Percentiles rank a stretch among this genome's conserved stretches.
These are phyloP conservation scores for Acer negundo DNA, from an alignment of 345 rosid genomes.

Conservation along the genomic window DNA sequence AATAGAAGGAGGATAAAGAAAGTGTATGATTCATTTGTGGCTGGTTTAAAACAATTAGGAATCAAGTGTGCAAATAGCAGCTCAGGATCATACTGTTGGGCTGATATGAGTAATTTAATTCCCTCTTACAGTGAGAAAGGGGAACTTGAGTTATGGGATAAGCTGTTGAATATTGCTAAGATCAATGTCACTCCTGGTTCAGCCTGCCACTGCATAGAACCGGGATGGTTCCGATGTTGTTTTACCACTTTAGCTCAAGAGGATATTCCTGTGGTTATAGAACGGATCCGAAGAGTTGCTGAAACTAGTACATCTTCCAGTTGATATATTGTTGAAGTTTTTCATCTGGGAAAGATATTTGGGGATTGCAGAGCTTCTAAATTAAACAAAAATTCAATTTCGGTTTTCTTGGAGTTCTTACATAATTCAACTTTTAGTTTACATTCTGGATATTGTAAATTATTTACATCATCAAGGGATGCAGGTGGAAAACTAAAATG, in stretches of 20 bases:
- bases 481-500: slow-evolving; percentile 17
- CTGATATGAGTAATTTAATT: slow-evolving; percentile 72
- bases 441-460: slow-evolving; percentile 19
- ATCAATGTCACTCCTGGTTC: slow-evolving; percentile 87
- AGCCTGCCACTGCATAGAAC: slow-evolving; percentile 90
- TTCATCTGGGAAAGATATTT: slow-evolving; percentile 3
- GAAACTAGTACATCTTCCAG: slow-evolving; percentile 45
- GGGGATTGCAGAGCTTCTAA: slow-evolving; percentile 12
- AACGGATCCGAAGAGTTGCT: slow-evolving; percentile 52
- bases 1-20: slow-evolving; percentile 56
- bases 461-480: slow-evolving; percentile 18
- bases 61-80: slow-evolving; percentile 61
- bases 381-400: slow-evolving; percentile 10
- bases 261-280: slow-evolving; percentile 65
- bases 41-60: slow-evolving; percentile 60
- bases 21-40: slow-evolving; percentile 55
- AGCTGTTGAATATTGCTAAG: slow-evolving; percentile 70
- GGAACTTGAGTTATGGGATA: slow-evolving; percentile 79
- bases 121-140: slow-evolving; percentile 80
- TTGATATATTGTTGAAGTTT: slow-evolving; percentile 26
- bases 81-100: slow-evolving; percentile 92
- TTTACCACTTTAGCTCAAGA: slow-evolving; percentile 63
- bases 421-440: slow-evolving; percentile 21
- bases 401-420: slow-evolving; percentile 15
- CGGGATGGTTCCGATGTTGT: slow-evolving; percentile 96